A percentile compares a stretch with the other conserved stretches of the same genome.
Conservation (phyloP, 1,284 basidiomycete genomes). For the Cryptococcus floricola region DNA sequence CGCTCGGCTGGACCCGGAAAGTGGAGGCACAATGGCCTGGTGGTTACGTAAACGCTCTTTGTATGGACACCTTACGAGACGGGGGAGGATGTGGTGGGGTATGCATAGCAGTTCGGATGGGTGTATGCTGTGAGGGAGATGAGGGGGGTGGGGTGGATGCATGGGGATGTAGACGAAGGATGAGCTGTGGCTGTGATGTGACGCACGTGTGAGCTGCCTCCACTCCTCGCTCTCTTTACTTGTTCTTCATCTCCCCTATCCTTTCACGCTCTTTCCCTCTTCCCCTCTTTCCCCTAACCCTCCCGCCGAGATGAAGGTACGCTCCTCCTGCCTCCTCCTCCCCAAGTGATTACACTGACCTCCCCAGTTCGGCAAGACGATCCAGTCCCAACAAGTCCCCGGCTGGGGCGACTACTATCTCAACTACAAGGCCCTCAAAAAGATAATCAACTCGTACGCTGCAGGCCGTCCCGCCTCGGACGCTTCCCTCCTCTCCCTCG, state of each 20-base stretch:
- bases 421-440: constrained; percentile 75
- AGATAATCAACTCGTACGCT: constrained; percentile 95
- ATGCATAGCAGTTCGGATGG: too few relatives aligned
- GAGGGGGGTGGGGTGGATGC: too few relatives aligned
- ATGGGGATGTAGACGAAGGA: too few relatives aligned
- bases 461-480: constrained; percentile 82
- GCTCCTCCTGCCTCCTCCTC: too few relatives aligned
- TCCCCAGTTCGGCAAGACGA: constrained; percentile 98
- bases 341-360: too few relatives aligned
- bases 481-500: constrained; percentile 78
- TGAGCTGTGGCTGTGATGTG: background rate
- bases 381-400: constrained; percentile 92
- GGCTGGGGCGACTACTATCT: constrained; percentile 96
- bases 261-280: too few relatives aligned
- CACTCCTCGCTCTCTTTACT: background rate
- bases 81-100: too few relatives aligned
- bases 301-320: constrained; percentile 14
- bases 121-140: too few relatives aligned
- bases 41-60: background rate
- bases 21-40: background rate
- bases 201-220: background rate
- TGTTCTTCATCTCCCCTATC: too few relatives aligned
- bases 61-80: too few relatives aligned
- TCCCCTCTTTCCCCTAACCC: too few relatives aligned
- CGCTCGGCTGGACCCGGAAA: background rate